phyloP scores from a whole-genome alignment of 169 alveolate genomes.

The Plasmodium inui region DNA sequence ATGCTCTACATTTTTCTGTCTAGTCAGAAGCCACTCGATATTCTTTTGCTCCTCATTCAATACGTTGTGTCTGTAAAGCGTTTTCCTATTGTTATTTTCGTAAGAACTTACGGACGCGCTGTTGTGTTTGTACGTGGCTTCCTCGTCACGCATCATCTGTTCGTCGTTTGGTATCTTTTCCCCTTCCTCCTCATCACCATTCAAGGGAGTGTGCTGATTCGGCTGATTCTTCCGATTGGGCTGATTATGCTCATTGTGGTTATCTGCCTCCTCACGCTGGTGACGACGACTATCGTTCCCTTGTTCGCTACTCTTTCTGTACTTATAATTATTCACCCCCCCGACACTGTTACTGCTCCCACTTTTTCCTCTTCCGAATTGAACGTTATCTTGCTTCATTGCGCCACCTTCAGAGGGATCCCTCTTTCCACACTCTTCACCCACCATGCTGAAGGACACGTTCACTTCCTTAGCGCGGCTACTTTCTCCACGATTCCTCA shows the following conservation, averaged over 20 bases:
- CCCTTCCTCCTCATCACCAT: neutral
- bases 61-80: conserved; percentile 46
- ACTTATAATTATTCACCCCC: neutral
- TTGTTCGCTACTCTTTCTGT: neutral
- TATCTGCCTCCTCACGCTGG: neutral
- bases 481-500: neutral
- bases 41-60: conserved; percentile 48
- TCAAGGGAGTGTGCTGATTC: no score
- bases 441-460: neutral
- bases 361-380: neutral
- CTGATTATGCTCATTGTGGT: neutral
- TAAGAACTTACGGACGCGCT: neutral
- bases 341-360: neutral
- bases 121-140: neutral
- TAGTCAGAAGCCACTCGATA: conserved; percentile 13
- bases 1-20: conserved; percentile 21
- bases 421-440: neutral
- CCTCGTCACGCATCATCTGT: neutral
- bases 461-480: neutral
- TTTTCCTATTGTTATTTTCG: conserved; percentile 23
- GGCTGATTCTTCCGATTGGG: no score
- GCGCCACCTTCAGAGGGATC: neutral
- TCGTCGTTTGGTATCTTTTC: neutral
- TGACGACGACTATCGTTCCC: neutral
- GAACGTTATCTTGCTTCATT: neutral